Conservation (phyloP, 768 basidiomycete species). For the Kwoniella dendrophila region DNA sequence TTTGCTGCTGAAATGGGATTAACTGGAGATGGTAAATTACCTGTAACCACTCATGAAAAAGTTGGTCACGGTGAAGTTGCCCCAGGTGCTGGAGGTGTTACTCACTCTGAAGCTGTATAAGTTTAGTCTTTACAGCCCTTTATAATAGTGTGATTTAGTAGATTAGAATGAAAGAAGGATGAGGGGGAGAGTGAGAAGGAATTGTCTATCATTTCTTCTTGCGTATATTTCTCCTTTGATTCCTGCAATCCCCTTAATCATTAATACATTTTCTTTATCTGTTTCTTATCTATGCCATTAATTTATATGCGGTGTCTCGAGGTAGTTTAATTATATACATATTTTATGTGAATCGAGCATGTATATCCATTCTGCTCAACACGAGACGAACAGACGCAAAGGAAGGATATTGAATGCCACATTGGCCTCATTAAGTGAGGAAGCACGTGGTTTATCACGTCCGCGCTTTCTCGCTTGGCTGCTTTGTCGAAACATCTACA, state of each 20-base stretch:
- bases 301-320: conserved; percentile 1
- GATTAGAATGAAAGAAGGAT: not conserved
- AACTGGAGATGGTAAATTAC: conserved; percentile 38
- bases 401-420: not conserved
- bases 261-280: not conserved
- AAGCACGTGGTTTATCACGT: conserved; percentile 1
- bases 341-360: conserved; percentile 1
- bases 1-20: conserved; percentile 48
- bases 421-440: not conserved
- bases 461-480: not conserved
- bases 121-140: conserved; percentile 16
- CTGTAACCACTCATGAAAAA: conserved; percentile 26
- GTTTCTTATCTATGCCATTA: too few relatives aligned
- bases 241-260: not conserved
- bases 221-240: not conserved
- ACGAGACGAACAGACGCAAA: not conserved
- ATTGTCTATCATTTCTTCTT: not conserved
- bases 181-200: not conserved
- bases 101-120: conserved; percentile 18
- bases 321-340: not conserved
- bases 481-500: too few relatives aligned
- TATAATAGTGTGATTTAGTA: not conserved
- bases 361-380: not conserved
- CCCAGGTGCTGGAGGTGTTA: too few relatives aligned
- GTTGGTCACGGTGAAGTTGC: conserved; percentile 18